Evolutionary conservation across 805 yeast species (phyloP), one percentile per base, ranked within the genome.

Genomic region (Isabelozyma gotoi): DNA sequence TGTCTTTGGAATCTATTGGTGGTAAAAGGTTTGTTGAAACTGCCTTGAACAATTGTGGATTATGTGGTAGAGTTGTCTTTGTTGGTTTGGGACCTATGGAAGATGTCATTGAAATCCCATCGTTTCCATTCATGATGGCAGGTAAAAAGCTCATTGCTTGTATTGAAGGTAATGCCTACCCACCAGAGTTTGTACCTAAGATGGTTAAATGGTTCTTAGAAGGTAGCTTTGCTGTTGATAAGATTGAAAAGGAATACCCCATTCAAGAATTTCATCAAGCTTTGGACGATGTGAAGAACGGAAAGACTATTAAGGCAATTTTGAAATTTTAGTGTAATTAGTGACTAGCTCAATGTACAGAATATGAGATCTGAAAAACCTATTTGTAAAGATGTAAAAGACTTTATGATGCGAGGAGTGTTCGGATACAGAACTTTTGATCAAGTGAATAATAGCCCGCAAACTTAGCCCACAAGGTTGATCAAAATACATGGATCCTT

Each of bases 81-180:
- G 41, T 45, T 17, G 49, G 49, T 34, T 32, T 45, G 17, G 39
- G 39, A n/a, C 24, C 19, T n/a, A 17, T 33, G 3, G 35, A 20
- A 7, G 49, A 45, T 29, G 11, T 11, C 7, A 34, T 45, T 33
- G 7, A 27, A 24, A 33, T 39, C 5, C 24, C 24, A 6, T 39
- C 45, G n/a, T 42, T 42, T 20, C 46, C 46, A 19, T 40, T 42
- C 33, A 39, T 45, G 49, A n/a, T 36, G 14, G 24, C 33, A 5
- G 49, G 49, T 14, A 45, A 42, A 32, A 20, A 39, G 37, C 31
- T 45, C 8, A 42, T 45, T 39, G 45, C 46, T 11, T 41, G 49
- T 39, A 32, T 39, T 20, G 49, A 45, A 24, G 49, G 49, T 8
- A 38, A 42, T 36, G 39, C 42, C 4, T n/a, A 14, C 16, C 49